These are phyloP conservation scores for Fulvia fulva DNA, from an alignment of 2,329 filamentous ascomycete genomes.

Conservation along the genomic window DNA sequence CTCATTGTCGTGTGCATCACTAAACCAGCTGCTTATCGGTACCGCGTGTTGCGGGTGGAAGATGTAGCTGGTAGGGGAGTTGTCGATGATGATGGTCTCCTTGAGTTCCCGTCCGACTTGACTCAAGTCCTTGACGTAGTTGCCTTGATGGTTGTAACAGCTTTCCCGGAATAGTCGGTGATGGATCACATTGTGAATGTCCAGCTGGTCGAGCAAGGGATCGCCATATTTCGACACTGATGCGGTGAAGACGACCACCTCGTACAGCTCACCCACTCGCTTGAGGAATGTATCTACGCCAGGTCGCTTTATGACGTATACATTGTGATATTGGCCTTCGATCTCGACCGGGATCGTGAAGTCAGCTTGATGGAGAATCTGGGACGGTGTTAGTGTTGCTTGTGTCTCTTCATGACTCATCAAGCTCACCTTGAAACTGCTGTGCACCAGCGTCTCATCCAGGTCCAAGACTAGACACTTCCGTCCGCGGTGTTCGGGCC, in stretches of 20 bases:
- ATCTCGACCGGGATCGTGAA: slow-evolving; percentile 99
- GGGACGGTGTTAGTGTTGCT: slow-evolving; percentile 8
- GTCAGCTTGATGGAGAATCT: slow-evolving; percentile 97
- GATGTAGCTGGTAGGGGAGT: slow-evolving; percentile 98
- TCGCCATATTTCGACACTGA: slow-evolving; percentile 99
- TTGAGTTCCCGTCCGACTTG: slow-evolving; percentile 93
- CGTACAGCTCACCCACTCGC: slow-evolving; percentile 92
- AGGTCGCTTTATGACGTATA: slow-evolving; percentile 98
- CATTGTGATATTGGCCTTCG: slow-evolving; percentile 97
- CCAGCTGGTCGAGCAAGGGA: slow-evolving; percentile 89
- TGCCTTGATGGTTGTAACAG: slow-evolving; percentile 98
- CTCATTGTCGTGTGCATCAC: slow-evolving; percentile 98
- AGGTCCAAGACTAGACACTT: slow-evolving; percentile 95
- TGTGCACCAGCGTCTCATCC: slow-evolving; percentile 95
- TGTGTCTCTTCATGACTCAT: slow-evolving; percentile 4
- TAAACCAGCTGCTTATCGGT: slow-evolving; percentile 99
- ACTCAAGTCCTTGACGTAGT: slow-evolving; percentile 98
- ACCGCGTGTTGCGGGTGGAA: slow-evolving; percentile 99
- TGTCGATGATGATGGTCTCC: slow-evolving; percentile 99
- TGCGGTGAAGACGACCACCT: slow-evolving; percentile 97
- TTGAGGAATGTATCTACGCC: slow-evolving; percentile 99
- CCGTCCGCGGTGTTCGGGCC: slow-evolving; percentile 73
- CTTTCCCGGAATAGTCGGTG: slow-evolving; percentile 96
- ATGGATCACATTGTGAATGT: slow-evolving; percentile 95
- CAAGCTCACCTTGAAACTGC: slow-evolving; percentile 83